Conservation (phyloP, 345 rosid species). For the Corchorus capsularis region DNA sequence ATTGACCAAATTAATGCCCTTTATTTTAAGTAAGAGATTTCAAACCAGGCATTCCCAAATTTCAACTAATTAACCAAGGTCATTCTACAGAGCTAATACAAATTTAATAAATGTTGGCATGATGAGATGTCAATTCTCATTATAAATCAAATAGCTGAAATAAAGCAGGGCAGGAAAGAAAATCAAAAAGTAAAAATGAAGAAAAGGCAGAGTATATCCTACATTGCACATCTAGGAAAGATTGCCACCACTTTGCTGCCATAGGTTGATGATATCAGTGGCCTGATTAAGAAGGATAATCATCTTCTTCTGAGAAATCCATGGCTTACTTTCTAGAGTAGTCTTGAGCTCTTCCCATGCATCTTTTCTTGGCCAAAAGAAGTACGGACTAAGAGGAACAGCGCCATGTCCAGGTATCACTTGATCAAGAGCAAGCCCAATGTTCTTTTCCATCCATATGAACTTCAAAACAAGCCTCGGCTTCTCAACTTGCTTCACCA, state of each 20-base stretch:
- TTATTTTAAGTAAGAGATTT: neutral
- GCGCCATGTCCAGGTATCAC: conserved; percentile 73
- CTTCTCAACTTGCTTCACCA: conserved; percentile 52
- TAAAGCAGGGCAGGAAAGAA: neutral
- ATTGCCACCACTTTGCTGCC: conserved; percentile 90
- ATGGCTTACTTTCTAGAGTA: conserved; percentile 70
- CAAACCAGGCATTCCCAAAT: conserved; percentile 3
- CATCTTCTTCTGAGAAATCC: conserved; percentile 83
- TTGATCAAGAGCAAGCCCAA: conserved; percentile 72
- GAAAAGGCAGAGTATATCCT: neutral
- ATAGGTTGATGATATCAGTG: conserved; percentile 78
- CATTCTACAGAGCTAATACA: neutral
- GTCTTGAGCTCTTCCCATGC: conserved; percentile 89
- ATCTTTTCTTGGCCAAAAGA: conserved; percentile 83
- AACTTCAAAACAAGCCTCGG: conserved; percentile 72
- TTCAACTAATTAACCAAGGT: neutral
- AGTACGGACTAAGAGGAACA: conserved; percentile 73
- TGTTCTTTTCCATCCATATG: conserved; percentile 92
- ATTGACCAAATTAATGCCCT: neutral
- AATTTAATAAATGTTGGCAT: neutral
- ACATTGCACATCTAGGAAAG: conserved; percentile 27
- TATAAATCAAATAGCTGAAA: neutral
- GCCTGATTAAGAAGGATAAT: conserved; percentile 84
- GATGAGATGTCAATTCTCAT: neutral
- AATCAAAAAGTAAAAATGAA: neutral